Base-by-base conservation (phyloP, 148 eudicot species). In the Rhododendron vialii region DNA sequence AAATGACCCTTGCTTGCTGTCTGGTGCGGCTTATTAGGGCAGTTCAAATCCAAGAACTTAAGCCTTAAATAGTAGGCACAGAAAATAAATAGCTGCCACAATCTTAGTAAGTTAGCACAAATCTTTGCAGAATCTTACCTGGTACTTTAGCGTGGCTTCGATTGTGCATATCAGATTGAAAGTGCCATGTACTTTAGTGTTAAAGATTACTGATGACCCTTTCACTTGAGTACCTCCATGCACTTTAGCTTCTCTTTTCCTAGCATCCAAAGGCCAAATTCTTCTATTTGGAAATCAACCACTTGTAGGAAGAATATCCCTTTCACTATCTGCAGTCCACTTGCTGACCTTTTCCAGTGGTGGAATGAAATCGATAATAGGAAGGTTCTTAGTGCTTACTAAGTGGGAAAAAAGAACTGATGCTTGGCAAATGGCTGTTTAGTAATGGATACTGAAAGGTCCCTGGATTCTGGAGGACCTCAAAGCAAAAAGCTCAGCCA, bases 251-350 rank as follows among this genome's bases (percentile, higher is more conserved):
- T 80, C 61, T 63, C 30, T 28, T 41, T 57, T 6, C 80, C 38
- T 12, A 12, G 55, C 24, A 38, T 15, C 17, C 14, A 33, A 36
- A 45, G 73, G 48, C 47, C 30, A 53, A 79, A 47, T 9, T 24
- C 35, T 74, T 36, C 7, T 30, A 73, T 36, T 17, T 7, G 22
- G 80, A 76, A 26, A 38, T 45, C 77, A 80, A 80, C 12, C 83
- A 33, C 82, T 50, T 28, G n/a, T n/a, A 61, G 57, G 87, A 81
- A 86, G 55, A 67, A 71, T 35, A 51, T 81, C 75, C 65, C 35
- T 47, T 14, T 35, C 82, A 48, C 20, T 28, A 1, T 47, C 57
- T 82, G n/a, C 51, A 24, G 22, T 65, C 53, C 35, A 13, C 41
- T 18, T 63, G 71, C 67, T 57, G 35, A 65, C 41, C 45, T 53